Evolutionary conservation across 2,329 filamentous ascomycete genomes (phyloP), one percentile per base, ranked within the genome.

Genomic region (Diaporthe nobilis): DNA sequence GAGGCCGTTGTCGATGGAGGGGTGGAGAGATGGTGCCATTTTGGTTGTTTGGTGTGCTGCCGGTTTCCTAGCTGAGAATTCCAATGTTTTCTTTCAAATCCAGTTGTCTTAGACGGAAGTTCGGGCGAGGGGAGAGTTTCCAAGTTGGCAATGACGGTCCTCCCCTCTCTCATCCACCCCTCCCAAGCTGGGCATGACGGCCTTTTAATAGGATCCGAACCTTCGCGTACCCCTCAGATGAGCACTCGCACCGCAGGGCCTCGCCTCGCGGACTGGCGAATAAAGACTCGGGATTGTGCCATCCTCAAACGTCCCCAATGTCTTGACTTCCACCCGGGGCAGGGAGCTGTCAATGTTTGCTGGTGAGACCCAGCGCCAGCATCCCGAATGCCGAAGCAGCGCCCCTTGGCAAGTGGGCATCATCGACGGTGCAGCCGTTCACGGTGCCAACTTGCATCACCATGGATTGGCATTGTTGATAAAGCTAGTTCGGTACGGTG

Each of bases 1-100:
- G 81, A 93, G 80, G 82, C 91, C 91, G 79, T 90, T 90, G 85
- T 93, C 90, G 84, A 94, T 85, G 70, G 88, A 81, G 58, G 92
- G 92, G 83, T 94, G 92, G 25, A 94, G 86, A 28, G 87, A 88
- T 37, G 82, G 83, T 61, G 82, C 80, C 84, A 83, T 85, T 39
- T 42, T 73, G 37, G 17, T 71, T 37, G 7, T 42, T 3, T 53
- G 44, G 44, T 22, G 5, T 22, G 7, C 20, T 39, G 58, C 17
- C 12, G 13, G 10, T 44, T 31, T 61, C 22, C 13, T 13, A 47
- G 22, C 7, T 49, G 22, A 20, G 22, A 22, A 10, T 28, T 71
- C 13, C 42, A 28, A 57, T 65, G 17, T 28, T n/a, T 15, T 51
- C 7, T 10, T 7, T 47, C 28, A 15, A 20, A 17, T 7, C n/a